A percentile compares a stretch with the other conserved stretches of the same genome.
phyloP scores from a whole-genome alignment of 805 yeast genomes.

The Metschnikowia matae region DNA sequence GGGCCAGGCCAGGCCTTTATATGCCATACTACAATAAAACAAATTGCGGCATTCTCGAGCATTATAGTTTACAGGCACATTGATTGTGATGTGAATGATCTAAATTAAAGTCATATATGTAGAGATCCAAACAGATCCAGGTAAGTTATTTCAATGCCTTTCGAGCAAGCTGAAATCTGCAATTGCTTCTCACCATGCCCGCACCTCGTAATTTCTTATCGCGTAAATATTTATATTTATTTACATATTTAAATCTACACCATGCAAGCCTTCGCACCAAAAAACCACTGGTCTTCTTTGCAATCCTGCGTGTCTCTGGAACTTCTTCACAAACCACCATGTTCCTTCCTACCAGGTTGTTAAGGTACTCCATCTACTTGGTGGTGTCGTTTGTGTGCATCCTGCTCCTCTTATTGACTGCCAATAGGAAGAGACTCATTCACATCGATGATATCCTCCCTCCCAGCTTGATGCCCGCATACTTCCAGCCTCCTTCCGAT shows the following conservation, averaged over 20 bases:
- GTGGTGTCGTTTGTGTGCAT: conserved; percentile 17
- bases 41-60: too few relatives aligned
- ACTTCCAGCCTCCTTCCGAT: conserved; percentile 41
- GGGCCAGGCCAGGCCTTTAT: too few relatives aligned
- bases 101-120: too few relatives aligned
- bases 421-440: conserved; percentile 39
- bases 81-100: too few relatives aligned
- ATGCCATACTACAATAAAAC: too few relatives aligned
- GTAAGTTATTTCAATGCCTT: too few relatives aligned
- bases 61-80: too few relatives aligned
- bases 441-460: conserved; percentile 17
- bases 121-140: too few relatives aligned
- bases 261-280: neutral
- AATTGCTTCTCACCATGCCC: too few relatives aligned
- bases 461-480: conserved; percentile 28
- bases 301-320: neutral
- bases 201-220: neutral
- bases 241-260: too few relatives aligned
- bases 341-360: conserved; percentile 30
- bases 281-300: neutral
- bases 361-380: conserved; percentile 24
- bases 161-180: too few relatives aligned
- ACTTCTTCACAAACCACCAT: conserved; percentile 3
- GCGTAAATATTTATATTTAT: neutral
- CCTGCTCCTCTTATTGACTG: conserved; percentile 27